Conservation (phyloP, 208 protist species). For the Leishmania tropica region DNA sequence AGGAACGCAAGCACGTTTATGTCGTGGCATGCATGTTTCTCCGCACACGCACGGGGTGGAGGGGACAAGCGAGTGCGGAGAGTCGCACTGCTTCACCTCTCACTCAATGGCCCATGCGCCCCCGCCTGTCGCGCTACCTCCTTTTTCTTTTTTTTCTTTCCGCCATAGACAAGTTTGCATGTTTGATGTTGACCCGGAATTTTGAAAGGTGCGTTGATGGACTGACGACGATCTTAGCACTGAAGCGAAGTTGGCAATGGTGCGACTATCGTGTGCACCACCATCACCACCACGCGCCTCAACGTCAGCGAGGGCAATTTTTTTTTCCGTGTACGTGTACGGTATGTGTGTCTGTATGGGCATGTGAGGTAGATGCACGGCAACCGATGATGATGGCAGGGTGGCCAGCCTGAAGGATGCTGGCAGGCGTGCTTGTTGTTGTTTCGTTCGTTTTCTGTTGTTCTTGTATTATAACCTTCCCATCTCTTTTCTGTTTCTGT, state of each 20-base stretch:
- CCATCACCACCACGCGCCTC: neutral
- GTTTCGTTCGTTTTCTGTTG: neutral
- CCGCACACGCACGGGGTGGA: neutral
- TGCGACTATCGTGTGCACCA: too few species aligned
- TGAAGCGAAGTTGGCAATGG: neutral
- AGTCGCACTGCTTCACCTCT: neutral
- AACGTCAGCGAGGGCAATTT: neutral
- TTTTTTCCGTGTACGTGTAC: slow-evolving; percentile 21
- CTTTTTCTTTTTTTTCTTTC: slow-evolving; percentile 11
- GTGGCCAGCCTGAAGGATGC: neutral
- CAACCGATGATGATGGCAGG: neutral
- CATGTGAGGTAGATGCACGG: neutral
- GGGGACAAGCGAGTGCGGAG: too few species aligned
- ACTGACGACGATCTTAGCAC: neutral
- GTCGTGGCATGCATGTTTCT: neutral
- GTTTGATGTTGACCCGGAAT: neutral
- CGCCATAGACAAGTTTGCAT: neutral
- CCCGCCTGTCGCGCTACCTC: neutral
- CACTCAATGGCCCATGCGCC: neutral
- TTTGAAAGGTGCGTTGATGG: neutral
- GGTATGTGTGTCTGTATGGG: slow-evolving; percentile 11
- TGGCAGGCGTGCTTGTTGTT: neutral
- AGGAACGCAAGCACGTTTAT: neutral
- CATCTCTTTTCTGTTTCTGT: slow-evolving; percentile 11
- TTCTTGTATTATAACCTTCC: neutral